Conservation (phyloP, 139 green algal genomes). For the Zygnema circumcarinatum region DNA sequence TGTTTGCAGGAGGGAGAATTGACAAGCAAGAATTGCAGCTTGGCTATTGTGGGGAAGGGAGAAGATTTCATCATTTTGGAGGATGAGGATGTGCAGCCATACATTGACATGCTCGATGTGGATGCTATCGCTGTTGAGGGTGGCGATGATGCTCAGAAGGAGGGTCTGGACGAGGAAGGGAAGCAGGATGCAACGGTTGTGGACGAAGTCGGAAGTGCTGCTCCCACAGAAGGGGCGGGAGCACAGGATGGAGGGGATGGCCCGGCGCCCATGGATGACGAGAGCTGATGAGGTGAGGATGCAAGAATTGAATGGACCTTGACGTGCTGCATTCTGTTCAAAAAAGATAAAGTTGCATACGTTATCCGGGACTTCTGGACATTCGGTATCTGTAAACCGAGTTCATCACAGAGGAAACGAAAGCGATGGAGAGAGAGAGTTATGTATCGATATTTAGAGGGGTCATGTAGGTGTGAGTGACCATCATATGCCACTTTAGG, state of each 20-base stretch:
- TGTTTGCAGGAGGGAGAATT: conserved; percentile 81
- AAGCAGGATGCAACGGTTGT: background rate
- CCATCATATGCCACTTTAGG: too few species aligned
- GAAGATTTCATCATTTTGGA: conserved; percentile 85
- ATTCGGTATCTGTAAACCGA: too few species aligned
- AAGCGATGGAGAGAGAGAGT: background rate
- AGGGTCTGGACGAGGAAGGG: background rate
- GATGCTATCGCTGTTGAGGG: conserved; percentile 50
- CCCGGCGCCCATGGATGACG: conserved; percentile 4
- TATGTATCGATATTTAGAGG: background rate
- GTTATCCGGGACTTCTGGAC: too few species aligned
- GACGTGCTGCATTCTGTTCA: background rate
- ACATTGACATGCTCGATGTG: conserved; percentile 66
- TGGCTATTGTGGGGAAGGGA: conserved; percentile 83
- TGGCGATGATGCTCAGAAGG: background rate
- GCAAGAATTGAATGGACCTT: background rate
- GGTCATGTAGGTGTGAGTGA: background rate
- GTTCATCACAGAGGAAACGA: background rate
- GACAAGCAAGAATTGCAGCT: conserved; percentile 78
- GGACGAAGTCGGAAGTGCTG: background rate
- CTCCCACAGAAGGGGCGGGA: background rate
- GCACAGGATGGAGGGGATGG: conserved; percentile 6
- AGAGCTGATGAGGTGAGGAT: conserved; percentile 19
- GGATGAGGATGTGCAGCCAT: conserved; percentile 70
- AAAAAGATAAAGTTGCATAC: background rate